Evolutionary conservation across 1,139 yeast species (phyloP).

Genomic region (Saccharomycopsis hybrid): DNA sequence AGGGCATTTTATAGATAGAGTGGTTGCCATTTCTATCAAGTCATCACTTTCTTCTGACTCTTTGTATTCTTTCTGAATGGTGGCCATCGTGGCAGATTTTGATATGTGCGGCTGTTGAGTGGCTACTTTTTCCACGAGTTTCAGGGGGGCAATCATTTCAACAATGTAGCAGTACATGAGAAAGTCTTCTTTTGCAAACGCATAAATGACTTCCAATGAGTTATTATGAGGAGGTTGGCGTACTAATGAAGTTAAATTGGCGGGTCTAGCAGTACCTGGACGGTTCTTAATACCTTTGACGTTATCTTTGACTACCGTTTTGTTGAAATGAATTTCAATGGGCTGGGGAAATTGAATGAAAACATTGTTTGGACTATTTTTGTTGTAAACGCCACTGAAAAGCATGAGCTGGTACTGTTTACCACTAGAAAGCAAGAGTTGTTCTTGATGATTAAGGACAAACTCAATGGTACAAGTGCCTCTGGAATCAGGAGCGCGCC

Average conservation of each 20-base stretch:
- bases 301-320: slow-evolving; percentile 38
- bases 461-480: slow-evolving; percentile 38
- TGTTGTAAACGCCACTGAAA: slow-evolving; percentile 40
- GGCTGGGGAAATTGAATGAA: slow-evolving; percentile 53
- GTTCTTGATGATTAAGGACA: slow-evolving; percentile 36
- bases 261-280: slow-evolving; percentile 62
- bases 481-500: slow-evolving; percentile 34
- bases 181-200: slow-evolving; percentile 42
- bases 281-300: slow-evolving; percentile 56
- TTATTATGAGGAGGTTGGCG: slow-evolving; percentile 32
- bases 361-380: slow-evolving; percentile 32
- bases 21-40: slow-evolving; percentile 48
- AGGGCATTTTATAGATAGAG: slow-evolving; percentile 57
- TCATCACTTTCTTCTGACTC: slow-evolving; percentile 51
- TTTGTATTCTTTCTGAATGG: slow-evolving; percentile 36
- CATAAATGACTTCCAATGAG: slow-evolving; percentile 44
- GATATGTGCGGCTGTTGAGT: slow-evolving; percentile 41
- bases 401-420: slow-evolving; percentile 34
- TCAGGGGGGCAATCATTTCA: slow-evolving; percentile 39
- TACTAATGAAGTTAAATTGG: slow-evolving; percentile 48
- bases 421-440: slow-evolving; percentile 28
- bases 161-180: slow-evolving; percentile 48
- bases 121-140: slow-evolving; percentile 28
- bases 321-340: slow-evolving; percentile 49
- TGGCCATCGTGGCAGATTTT: slow-evolving; percentile 31